Evolutionary conservation across 2,329 filamentous ascomycete genomes (phyloP), one percentile per base, ranked within the genome.

Genomic region (Monosporascus sp.): DNA sequence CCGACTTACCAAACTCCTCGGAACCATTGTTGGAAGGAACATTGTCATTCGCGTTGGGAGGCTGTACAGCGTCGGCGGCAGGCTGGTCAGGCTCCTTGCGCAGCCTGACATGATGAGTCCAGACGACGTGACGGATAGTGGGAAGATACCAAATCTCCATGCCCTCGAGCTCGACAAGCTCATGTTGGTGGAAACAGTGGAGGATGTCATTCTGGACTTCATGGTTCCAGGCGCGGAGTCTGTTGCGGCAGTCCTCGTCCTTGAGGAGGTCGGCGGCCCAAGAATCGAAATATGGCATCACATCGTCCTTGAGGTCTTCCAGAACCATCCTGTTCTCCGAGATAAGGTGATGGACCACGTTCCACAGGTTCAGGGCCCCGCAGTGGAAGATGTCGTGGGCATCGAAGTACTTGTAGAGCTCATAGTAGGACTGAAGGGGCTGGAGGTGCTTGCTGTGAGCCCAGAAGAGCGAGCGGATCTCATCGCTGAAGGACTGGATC

Each of bases 351-450:
- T 72, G 69, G 45, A 78, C 58, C 37, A 80, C 68, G 26, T 74
- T 74, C 72, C 72, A 78, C 14, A 80, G 65, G 55, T 81, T 81
- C 55, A 73, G 65, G 0, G 73, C 74, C 7, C 78, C 78, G 14
- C 72, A 66, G 37, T 68, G 48, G 61, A 77, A 81, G 28, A 81
- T 65, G 49, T 81, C 78, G 9, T 63, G 54, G 1, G 71, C 68
- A 56, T 81, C 78, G 48, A 77, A 81, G 57, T 75, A 80, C 2
- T 63, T 59, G 66, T 74, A 79, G 22, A 81, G 63, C 26, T 76
- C 72, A 37, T 70, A 68, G 64, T 70, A 76, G 55, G 52, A 64
- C 28, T 62, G 17, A 3, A 58, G 49, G 3, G 48, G 37, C 9
- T 51, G 48, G 2, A 66, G 49, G 20, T 55, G 49, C 41, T 52